Base-by-base conservation (phyloP, 129 eudicot species). In the Flaveria robusta region DNA sequence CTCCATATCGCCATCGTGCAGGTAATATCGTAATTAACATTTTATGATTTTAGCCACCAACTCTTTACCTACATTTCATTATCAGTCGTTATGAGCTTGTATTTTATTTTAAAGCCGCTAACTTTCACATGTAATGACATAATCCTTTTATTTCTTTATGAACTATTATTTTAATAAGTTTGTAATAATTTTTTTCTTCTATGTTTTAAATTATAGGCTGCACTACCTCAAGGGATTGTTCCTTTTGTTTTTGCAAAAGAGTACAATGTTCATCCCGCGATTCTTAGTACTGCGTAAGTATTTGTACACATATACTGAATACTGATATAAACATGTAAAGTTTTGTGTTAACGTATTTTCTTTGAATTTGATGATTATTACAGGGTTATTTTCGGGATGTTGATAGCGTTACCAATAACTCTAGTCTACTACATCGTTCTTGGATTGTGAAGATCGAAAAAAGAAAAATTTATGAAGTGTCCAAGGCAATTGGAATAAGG, bases 311-410 rank as follows among this genome's bases (percentile, higher is more conserved):
- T 5, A 34, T 2, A 18, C 16, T 8, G 70, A 59, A 43, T 74
- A 8, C 9, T 39, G 47, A 58, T 23, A 31, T 8, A n/a, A 31
- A 20, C 15, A 27, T 15, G 62, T 15, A 16, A n/a, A 2, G 16
- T 64, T 22, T 2, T 37, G 22, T 63, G 23, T 43, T 75, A 14
- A 65, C 54, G 10, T 5, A 5, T 75, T 42, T n/a, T 54, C 0
- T 68, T 34, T 6, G 5, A 22, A 15, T 15, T 18, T 23, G 9
- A 9, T 39, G 43, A n/a, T 5, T 41, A 11, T 67, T 76, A 13
- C 96, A 93, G 98, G 88, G 98, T 93, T 60, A 93, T 93, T 34
- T 93, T 93, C 27, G 98, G 98, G 71, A 93, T 93, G 98, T 80
- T 90, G 90, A 93, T 93, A 19, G 98, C 98, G 18, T 84, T 93